phyloP scores from a whole-genome alignment of 2,329 filamentous ascomycete genomes.

The Aspergillus unguis region DNA sequence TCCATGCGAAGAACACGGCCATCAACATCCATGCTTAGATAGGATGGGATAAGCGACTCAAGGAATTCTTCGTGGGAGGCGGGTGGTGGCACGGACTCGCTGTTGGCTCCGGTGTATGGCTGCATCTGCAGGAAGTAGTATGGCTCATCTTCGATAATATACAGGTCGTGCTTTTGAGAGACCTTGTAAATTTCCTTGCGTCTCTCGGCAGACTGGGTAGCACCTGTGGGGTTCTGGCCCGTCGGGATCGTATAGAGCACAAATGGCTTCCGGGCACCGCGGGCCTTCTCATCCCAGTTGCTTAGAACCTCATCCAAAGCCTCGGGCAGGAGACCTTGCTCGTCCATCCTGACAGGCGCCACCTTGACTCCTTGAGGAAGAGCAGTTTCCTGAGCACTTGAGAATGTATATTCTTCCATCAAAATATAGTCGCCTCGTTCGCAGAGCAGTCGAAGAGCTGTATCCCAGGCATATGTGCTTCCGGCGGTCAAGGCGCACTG shows the following conservation, averaged over 20 bases:
- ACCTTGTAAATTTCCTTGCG: constrained; percentile 71
- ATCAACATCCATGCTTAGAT: constrained; percentile 76
- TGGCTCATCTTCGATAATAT: constrained; percentile 88
- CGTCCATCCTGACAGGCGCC: constrained; percentile 62
- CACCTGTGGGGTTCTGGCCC: constrained; percentile 87
- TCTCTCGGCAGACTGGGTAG: constrained; percentile 68
- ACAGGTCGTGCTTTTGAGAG: constrained; percentile 78
- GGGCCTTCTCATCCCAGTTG: constrained; percentile 60
- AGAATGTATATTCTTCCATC: constrained; percentile 89
- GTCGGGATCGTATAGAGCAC: constrained; percentile 71
- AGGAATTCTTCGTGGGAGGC: constrained; percentile 70
- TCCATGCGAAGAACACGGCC: constrained; percentile 88
- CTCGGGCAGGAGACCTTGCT: constrained; percentile 61
- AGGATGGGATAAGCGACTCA: constrained; percentile 66
- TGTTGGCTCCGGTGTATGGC: constrained; percentile 60
- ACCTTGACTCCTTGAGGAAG: constrained; percentile 60
- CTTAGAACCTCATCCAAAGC: constrained; percentile 61
- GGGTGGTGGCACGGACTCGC: constrained; percentile 54
- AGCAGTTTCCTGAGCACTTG: constrained; percentile 67
- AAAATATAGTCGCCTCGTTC: constrained; percentile 72
- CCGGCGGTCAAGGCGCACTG: constrained; percentile 77
- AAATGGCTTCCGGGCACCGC: constrained; percentile 61
- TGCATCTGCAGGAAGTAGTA: constrained; percentile 91
- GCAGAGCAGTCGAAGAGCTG: constrained; percentile 77
- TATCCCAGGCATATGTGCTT: constrained; percentile 81